phyloP scores from a whole-genome alignment of 139 green algal species.

The Picochlorum sp. region DNA sequence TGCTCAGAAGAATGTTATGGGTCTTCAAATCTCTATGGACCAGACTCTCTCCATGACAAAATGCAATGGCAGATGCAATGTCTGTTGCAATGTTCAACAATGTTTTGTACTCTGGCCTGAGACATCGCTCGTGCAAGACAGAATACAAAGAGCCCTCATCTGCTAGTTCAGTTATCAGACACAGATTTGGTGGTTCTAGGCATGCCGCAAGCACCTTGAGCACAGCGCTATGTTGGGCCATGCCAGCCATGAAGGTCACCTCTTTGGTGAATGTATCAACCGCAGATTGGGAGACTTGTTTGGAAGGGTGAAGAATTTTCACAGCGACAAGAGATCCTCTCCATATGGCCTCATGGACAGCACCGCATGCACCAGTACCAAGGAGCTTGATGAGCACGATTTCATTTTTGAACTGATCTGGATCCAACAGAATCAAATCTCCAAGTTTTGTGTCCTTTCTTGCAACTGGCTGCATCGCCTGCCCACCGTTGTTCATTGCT shows the following conservation, averaged over 20 bases:
- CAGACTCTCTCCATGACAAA: slow-evolving; percentile 20
- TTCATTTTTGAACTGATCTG: slow-evolving; percentile 10
- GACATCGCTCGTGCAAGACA: slow-evolving; percentile 11
- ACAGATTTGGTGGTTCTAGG: slow-evolving; percentile 9
- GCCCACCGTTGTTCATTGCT: not conserved
- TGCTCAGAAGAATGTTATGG: slow-evolving; percentile 15
- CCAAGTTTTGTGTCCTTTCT: not conserved
- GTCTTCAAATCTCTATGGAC: slow-evolving; percentile 29
- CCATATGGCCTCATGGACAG: slow-evolving; percentile 13
- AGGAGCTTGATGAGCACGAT: slow-evolving; percentile 16
- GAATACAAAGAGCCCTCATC: not conserved
- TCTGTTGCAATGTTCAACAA: slow-evolving; percentile 20
- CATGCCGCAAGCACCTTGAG: slow-evolving; percentile 17
- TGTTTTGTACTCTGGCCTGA: slow-evolving; percentile 17
- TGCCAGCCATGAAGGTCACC: slow-evolving; percentile 14
- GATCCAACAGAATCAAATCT: not conserved
- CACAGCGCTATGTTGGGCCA: slow-evolving; percentile 12
- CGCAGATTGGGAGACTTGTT: not conserved
- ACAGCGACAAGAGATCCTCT: slow-evolving; percentile 18
- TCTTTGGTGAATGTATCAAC: slow-evolving; percentile 13
- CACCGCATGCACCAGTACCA: slow-evolving; percentile 8
- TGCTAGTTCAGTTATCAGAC: slow-evolving; percentile 15
- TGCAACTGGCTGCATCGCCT: not conserved
- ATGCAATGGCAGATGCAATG: slow-evolving; percentile 11
- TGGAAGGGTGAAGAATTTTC: slow-evolving; percentile 21